Base-by-base conservation (phyloP, 2,329 filamentous ascomycete species). In the Aspergillus sp. region DNA sequence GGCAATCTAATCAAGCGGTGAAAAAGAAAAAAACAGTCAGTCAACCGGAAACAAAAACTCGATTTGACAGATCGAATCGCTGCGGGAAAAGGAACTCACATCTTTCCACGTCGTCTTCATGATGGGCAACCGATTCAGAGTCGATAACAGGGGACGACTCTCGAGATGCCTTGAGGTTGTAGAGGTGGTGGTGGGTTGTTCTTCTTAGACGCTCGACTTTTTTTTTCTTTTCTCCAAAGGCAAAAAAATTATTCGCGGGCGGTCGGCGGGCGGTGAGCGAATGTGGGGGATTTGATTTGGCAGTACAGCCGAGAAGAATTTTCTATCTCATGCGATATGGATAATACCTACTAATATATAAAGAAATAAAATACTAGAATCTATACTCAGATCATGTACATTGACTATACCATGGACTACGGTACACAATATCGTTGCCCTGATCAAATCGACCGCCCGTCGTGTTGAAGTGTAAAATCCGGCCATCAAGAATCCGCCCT, bases 31-130 rank as follows among this genome's bases (percentile, higher is more conserved):
- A 65, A 67, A 51, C 46, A 53, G 39, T 31, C 4, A 39, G 27
- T 33, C 7, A 7, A 11, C 12, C 19, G 27, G 27, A 13, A 37
- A 27, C 12, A 6, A 46, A 29, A 33, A 40, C 13, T 33, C 26
- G 11, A 19, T 19, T 19, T 19, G 19, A 19, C 19, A 19, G 19
- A 4, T 19, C 19, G 19, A 19, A 19, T 19, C 19, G 19, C 19
- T 19, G 19, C 19, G 19, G 19, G 34, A 42, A 12, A 29, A 28
- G 30, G 13, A 7, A 60, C 66, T 56, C 53, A 72, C 69, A 64
- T 80, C 77, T 62, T 80, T 79, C 76, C 76, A 79, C 34, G 76
- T 78, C 38, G 75, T 79, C 73, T 78, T 79, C 76, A 79, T 79
- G 62, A 61, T 67, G 61, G 59, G 55, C 49, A 61, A 46, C 43